phyloP scores from a whole-genome alignment of 2,329 filamentous ascomycete genomes.

The Phoma sp. region DNA sequence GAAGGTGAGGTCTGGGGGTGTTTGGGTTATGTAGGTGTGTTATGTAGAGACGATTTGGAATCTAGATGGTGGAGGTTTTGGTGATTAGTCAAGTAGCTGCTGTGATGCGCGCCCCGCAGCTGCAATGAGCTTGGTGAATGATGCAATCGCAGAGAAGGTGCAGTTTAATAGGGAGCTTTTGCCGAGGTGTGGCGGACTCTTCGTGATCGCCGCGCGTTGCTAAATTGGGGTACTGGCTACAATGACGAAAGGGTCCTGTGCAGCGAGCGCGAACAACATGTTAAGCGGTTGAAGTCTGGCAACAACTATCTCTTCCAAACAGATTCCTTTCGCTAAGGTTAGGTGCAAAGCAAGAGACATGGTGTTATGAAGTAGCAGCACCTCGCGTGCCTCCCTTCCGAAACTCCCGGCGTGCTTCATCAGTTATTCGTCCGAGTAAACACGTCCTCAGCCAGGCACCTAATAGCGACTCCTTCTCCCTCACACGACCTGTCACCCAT shows the following conservation, averaged over 20 bases:
- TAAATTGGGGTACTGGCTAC: conserved; percentile 13
- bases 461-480: not conserved
- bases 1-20: not conserved
- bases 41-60: conserved; percentile 27
- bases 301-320: not conserved
- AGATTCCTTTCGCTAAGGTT: not conserved
- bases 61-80: conserved; percentile 9
- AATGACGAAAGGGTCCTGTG: conserved; percentile 14
- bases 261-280: not conserved
- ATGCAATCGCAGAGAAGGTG: conserved; percentile 36
- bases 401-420: conserved; percentile 16
- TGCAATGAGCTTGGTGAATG: conserved; percentile 28
- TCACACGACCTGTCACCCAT: conserved; percentile 6
- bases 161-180: conserved; percentile 21
- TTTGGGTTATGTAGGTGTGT: conserved; percentile 1
- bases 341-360: not conserved
- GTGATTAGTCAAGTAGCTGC: conserved; percentile 24
- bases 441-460: conserved; percentile 19
- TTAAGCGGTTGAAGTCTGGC: not conserved
- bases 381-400: conserved; percentile 9
- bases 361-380: conserved; percentile 5
- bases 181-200: conserved; percentile 18
- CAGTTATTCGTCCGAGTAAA: conserved; percentile 5
- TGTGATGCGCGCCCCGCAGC: conserved; percentile 40
- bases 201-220: conserved; percentile 9